Evolutionary conservation across 2,329 filamentous ascomycete species (phyloP).

Genomic region (Aspergillus tamarii): DNA sequence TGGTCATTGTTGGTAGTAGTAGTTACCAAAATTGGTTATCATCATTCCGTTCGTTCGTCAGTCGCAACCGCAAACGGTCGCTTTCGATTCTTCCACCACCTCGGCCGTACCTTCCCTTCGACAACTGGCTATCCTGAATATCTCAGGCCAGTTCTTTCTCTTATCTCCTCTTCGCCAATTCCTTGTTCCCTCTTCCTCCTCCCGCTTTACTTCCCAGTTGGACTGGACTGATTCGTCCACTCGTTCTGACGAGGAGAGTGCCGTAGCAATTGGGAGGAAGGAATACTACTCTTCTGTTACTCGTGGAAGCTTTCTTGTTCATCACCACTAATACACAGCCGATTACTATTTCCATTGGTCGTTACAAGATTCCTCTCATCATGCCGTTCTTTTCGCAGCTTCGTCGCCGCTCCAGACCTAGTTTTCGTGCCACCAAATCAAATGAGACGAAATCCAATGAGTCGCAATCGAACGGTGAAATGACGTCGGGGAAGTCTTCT

Average conservation of each 20-base stretch:
- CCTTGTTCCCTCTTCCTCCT: not conserved
- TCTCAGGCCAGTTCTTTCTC: slow-evolving; percentile 1
- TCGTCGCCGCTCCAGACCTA: slow-evolving; percentile 74
- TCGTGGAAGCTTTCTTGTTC: not conserved
- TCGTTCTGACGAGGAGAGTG: not conserved
- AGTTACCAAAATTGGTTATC: not conserved
- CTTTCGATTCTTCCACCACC: slow-evolving; percentile 18
- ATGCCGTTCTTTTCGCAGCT: slow-evolving; percentile 74
- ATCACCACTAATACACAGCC: not conserved
- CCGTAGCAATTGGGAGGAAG: not conserved
- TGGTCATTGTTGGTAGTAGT: not conserved
- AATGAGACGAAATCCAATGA: slow-evolving; percentile 50
- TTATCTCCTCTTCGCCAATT: not conserved
- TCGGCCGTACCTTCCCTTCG: not conserved
- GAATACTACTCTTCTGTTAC: not conserved
- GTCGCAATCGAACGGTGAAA: slow-evolving; percentile 53
- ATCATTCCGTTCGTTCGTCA: slow-evolving; percentile 26
- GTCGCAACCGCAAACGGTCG: slow-evolving; percentile 40
- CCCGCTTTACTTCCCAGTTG: not conserved
- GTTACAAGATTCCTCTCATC: slow-evolving; percentile 10
- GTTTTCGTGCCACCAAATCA: slow-evolving; percentile 67
- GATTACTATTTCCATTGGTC: not conserved
- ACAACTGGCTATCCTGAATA: not conserved
- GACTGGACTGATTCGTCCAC: slow-evolving; percentile 7
- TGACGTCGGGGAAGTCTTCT: slow-evolving; percentile 65